phyloP scores from a whole-genome alignment of 768 basidiomycete species.

The Lactifluus volemus region DNA sequence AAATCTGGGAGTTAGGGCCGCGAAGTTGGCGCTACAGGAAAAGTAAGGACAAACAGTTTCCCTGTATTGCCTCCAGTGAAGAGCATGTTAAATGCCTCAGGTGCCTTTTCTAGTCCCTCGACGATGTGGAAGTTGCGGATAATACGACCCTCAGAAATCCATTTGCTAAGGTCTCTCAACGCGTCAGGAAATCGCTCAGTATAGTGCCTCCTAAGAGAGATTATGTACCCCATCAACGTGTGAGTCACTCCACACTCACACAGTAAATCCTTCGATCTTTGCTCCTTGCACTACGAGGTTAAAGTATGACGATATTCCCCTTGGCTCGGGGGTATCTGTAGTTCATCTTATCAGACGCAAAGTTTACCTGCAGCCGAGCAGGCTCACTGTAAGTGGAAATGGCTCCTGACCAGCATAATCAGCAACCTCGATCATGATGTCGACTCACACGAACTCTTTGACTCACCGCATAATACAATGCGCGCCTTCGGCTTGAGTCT shows the following conservation, averaged over 20 bases:
- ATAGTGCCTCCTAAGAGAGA: constrained; percentile 60
- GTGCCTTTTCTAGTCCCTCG: constrained; percentile 66
- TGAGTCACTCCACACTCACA: constrained; percentile 39
- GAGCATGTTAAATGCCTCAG: constrained; percentile 57
- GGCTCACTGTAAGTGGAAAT: constrained; percentile 75
- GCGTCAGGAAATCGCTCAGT: constrained; percentile 48
- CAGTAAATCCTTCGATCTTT: constrained; percentile 75
- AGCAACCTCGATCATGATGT: background rate
- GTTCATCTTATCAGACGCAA: background rate
- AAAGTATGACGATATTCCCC: constrained; percentile 57
- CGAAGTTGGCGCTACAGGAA: background rate
- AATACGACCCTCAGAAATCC: constrained; percentile 56
- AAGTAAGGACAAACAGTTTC: constrained; percentile 42
- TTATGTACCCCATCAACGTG: background rate
- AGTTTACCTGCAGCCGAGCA: background rate
- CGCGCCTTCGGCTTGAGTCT: constrained; percentile 70
- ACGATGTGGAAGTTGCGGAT: constrained; percentile 77
- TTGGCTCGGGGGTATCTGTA: constrained; percentile 49
- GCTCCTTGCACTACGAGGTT: constrained; percentile 71
- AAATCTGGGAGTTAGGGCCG: background rate
- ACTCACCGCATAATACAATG: constrained; percentile 72
- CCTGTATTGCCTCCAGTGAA: constrained; percentile 74
- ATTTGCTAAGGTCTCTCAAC: constrained; percentile 44
- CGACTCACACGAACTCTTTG: background rate
- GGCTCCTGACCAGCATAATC: constrained; percentile 41